Percentiles rank a stretch among this genome's conserved stretches.
Conservation (phyloP, 1,284 basidiomycete species). For the Uromyces viciae-fabae region DNA sequence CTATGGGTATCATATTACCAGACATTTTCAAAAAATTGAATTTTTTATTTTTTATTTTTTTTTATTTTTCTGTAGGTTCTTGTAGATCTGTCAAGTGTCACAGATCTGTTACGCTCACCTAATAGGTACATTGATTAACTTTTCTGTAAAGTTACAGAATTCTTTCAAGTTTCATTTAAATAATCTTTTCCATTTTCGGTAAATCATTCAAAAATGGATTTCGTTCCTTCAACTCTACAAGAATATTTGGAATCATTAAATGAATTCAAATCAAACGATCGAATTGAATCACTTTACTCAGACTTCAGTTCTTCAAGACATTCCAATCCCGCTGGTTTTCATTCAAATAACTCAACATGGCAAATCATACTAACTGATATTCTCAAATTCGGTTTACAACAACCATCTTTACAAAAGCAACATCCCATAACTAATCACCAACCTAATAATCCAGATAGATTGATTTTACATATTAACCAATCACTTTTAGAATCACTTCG, state of each 20-base stretch:
- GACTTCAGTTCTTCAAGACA: constrained; percentile 27
- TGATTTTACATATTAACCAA: constrained; percentile 39
- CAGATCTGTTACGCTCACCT: too few species aligned
- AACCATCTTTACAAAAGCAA: neutral
- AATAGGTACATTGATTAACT: too few species aligned
- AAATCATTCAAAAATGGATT: too few species aligned
- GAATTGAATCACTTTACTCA: constrained; percentile 40
- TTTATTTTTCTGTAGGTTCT: too few species aligned
- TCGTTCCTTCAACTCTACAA: neutral
- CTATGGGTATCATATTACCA: constrained; percentile 30
- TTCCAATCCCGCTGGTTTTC: constrained; percentile 37
- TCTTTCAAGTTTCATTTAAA: too few species aligned
- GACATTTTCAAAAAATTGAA: constrained; percentile 25
- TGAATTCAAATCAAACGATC: constrained; percentile 36
- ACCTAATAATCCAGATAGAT: neutral
- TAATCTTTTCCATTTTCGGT: too few species aligned
- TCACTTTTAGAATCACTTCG: constrained; percentile 10
- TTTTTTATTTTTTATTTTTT: too few species aligned
- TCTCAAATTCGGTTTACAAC: constrained; percentile 23
- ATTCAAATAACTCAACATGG: constrained; percentile 27
- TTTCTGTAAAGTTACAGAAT: too few species aligned
- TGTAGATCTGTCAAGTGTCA: too few species aligned
- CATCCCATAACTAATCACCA: neutral
- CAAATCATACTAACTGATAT: constrained; percentile 8
- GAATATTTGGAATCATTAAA: neutral